Evolutionary conservation across 1,284 basidiomycete genomes (phyloP), one percentile per base, ranked within the genome.

Genomic region (Marasmius tenuissimus): DNA sequence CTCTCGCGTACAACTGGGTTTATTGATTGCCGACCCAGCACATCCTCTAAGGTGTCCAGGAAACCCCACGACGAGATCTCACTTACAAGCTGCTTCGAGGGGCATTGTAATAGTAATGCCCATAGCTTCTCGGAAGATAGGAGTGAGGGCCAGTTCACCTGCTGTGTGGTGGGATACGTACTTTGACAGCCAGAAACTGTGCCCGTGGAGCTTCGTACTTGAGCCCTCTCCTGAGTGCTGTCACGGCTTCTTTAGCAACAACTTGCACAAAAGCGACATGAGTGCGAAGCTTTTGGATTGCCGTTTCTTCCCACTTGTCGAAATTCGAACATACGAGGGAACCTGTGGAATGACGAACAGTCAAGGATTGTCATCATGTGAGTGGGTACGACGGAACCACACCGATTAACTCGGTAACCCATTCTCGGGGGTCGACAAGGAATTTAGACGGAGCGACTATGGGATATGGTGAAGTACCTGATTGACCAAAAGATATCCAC

Each of bases 251-350:
- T 70, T 89, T 92, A 9, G 91, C 91, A 60, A 85, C 10, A 74
- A 68, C 63, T 92, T 89, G 68, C 67, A 89, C 0, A 81, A 73
- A 1, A 87, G 89, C n/a, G 0, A 88, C 87, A 53, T 93, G 91
- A 66, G 89, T 91, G 20, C 93, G 86, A 60, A 92, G 90, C 39
- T 92, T 76, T 0, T 92, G 88, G 39, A 93, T 79, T 0, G 82
- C 73, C 91, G 90, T 92, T 69, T 93, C 89, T 70, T 92, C 90
- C n/a, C n/a, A n/a, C n/a, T n/a, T n/a, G n/a, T n/a, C n/a, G n/a
- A n/a, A n/a, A n/a, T n/a, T n/a, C n/a, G n/a, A n/a, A n/a, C n/a
- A n/a, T n/a, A n/a, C n/a, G n/a, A n/a, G n/a, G n/a, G n/a, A n/a
- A n/a, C n/a, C n/a, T n/a, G n/a, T n/a, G n/a, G n/a, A n/a, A n/a